Evolutionary conservation across 2,329 filamentous ascomycete genomes (phyloP), one percentile per base, ranked within the genome.

Genomic region (Talaromyces amestolkiae): DNA sequence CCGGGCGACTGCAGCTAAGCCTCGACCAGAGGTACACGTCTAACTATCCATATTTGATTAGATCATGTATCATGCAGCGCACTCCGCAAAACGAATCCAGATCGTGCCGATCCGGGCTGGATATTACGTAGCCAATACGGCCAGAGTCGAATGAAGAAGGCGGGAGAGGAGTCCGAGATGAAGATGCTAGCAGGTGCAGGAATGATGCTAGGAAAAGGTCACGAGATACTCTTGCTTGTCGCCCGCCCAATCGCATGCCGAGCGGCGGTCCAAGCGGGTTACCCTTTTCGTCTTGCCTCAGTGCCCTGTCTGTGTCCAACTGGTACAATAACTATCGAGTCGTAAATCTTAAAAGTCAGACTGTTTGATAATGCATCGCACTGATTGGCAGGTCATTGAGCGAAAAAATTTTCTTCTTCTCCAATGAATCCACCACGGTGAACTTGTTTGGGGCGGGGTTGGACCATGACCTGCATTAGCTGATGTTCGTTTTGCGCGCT

Each of bases 401-500:
- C 1, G 37, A 45, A 45, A 60, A 45, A 27, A 6, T 59, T 60
- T 60, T 60, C 31, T 31, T 35, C 22, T 35, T 53, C 27, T 61
- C 45, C 59, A 61, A 49, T 49, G 59, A 43, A 19, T 45, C 56
- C 56, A 58, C 37, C 61, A 49, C 61, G 61, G 61, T 63, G 61
- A 63, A 58, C 49, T 63, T 19, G 22, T 49, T 58, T 58, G 59
- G 49, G 61, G 61, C 61, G 49, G 61, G 45, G 61, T 53, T 53
- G 47, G 49, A 22, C 47, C 61, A 63, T 63, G 61, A 63, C 61
- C 61, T 63, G 49, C 61, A 63, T 63, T 63, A 63, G 61, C 49
- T 58, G 49, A 31, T 49, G 17, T 61, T 51, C 59, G 45, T 19
- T 53, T 51, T 61, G 59, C 45, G 43, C 45, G 45, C 43, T 61